These are phyloP conservation scores for Cladosporium sp. DNA, from an alignment of 2,329 filamentous ascomycete species.

Conservation along the genomic window DNA sequence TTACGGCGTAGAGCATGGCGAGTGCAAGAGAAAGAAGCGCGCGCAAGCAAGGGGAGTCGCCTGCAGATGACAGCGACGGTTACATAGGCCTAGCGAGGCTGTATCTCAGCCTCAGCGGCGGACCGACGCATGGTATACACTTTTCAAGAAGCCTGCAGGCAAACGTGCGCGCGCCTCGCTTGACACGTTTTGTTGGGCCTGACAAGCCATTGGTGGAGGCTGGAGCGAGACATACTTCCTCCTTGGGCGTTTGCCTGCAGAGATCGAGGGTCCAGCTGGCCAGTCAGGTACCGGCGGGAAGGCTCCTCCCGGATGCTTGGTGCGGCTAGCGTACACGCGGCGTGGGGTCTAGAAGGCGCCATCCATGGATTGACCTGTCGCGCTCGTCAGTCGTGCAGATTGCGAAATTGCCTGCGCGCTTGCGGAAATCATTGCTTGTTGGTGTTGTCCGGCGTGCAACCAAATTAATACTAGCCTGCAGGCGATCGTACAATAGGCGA, in stretches of 20 bases:
- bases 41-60: background rate
- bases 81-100: background rate
- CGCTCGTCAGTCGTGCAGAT: background rate
- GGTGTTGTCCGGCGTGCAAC: background rate
- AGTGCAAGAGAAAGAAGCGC: background rate
- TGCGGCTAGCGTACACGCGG: background rate
- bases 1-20: background rate
- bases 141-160: background rate
- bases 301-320: background rate
- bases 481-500: background rate
- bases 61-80: background rate
- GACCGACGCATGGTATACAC: background rate
- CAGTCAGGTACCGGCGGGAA: background rate
- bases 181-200: background rate
- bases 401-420: background rate
- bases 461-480: background rate
- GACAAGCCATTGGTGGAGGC: background rate
- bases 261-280: background rate
- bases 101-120: background rate
- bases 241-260: background rate
- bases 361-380: background rate
- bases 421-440: background rate
- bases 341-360: background rate
- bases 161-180: background rate
- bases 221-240: background rate